phyloP scores from a whole-genome alignment of 345 rosid genomes.

The Camelina neglecta region DNA sequence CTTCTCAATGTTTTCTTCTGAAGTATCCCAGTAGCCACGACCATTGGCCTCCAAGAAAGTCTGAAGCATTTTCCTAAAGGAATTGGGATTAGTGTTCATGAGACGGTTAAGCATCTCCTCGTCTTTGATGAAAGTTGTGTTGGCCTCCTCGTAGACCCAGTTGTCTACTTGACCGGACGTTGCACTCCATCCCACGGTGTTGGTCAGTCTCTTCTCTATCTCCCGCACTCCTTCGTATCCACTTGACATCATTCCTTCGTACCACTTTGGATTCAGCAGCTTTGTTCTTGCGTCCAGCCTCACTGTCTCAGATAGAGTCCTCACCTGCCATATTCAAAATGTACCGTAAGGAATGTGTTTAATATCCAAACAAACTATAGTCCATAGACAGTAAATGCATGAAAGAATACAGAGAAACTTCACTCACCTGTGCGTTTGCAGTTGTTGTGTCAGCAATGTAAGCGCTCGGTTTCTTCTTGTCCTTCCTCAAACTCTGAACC shows the following conservation, averaged over 20 bases:
- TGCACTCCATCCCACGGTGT: constrained; percentile 99
- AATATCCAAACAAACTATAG: not conserved
- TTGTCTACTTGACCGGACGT: constrained; percentile 98
- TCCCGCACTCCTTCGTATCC: constrained; percentile 99
- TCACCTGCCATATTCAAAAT: constrained; percentile 57
- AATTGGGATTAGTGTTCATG: constrained; percentile 87
- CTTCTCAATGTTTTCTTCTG: constrained; percentile 77
- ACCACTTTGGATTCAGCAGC: constrained; percentile 96
- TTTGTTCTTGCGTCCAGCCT: constrained; percentile 93
- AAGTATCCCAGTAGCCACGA: constrained; percentile 97
- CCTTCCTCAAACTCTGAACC: constrained; percentile 91
- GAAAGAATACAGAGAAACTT: not conserved
- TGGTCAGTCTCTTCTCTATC: constrained; percentile 92
- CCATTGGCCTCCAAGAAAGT: constrained; percentile 98
- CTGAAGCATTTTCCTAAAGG: constrained; percentile 91
- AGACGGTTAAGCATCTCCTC: constrained; percentile 92
- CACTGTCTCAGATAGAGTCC: constrained; percentile 87
- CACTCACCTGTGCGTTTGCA: constrained; percentile 88
- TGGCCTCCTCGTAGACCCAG: constrained; percentile 97
- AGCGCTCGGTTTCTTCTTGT: constrained; percentile 88
- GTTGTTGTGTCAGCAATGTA: constrained; percentile 97
- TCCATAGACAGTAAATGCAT: not conserved
- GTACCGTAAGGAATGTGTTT: constrained; percentile 13
- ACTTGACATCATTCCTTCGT: constrained; percentile 95
- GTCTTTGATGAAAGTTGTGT: constrained; percentile 89